Conservation (phyloP, 768 basidiomycete genomes). For the Xerocomellus intermedius region DNA sequence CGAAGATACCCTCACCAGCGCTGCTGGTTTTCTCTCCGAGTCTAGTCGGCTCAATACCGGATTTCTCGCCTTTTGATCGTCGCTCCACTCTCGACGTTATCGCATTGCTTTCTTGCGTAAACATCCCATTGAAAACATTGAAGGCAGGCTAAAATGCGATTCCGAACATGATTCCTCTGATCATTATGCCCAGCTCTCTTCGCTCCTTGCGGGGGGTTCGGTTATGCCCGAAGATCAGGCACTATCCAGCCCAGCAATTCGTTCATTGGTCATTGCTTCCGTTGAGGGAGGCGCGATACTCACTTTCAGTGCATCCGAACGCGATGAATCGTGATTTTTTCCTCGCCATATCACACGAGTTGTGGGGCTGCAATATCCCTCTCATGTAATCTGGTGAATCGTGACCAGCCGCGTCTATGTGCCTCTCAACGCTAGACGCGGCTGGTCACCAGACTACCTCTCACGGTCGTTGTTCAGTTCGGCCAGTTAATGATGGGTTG, state of each 20-base stretch:
- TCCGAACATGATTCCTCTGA: not conserved
- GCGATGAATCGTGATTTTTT: not conserved
- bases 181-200: not conserved
- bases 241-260: not conserved
- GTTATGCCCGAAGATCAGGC: not conserved
- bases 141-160: not conserved
- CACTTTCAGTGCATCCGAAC: not conserved
- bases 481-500: not conserved
- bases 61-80: not conserved
- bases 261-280: not conserved
- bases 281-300: not conserved
- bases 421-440: too few species aligned
- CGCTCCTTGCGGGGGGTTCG: not conserved
- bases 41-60: not conserved
- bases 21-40: not conserved
- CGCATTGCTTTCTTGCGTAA: slow-evolving; percentile 2
- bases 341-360: too few species aligned
- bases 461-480: not conserved
- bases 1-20: slow-evolving; percentile 27
- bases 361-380: not conserved
- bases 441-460: too few species aligned
- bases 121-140: not conserved
- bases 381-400: too few species aligned
- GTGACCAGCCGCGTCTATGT: too few species aligned
- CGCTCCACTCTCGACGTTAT: slow-evolving; percentile 6